phyloP scores from a whole-genome alignment of 2,329 filamentous ascomycete species.

The Fusarium sp. region DNA sequence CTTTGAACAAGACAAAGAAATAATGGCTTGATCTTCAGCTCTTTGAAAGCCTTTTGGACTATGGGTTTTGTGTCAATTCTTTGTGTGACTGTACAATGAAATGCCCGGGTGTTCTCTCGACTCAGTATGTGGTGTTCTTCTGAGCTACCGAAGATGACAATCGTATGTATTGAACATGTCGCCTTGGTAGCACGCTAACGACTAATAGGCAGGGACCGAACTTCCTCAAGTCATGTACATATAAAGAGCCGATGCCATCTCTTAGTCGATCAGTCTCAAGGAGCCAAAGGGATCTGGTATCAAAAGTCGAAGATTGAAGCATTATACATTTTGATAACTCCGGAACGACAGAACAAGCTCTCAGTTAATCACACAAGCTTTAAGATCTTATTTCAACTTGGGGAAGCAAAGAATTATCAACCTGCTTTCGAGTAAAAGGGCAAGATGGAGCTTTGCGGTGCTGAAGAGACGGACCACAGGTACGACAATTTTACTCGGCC shows the following conservation, averaged over 20 bases:
- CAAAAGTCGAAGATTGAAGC: neutral
- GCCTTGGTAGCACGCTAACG: neutral
- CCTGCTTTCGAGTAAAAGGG: neutral
- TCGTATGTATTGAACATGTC: neutral
- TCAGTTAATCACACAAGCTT: neutral
- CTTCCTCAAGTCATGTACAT: neutral
- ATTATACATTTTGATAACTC: neutral
- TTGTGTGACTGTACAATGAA: neutral
- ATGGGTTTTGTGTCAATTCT: neutral
- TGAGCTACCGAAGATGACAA: neutral
- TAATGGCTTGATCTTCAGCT: constrained; percentile 13
- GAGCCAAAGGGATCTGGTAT: neutral
- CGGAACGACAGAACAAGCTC: neutral
- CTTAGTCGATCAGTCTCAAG: neutral
- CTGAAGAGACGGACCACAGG: neutral
- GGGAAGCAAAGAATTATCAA: neutral
- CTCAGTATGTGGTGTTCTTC: neutral
- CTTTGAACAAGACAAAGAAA: constrained; percentile 39
- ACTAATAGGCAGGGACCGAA: neutral
- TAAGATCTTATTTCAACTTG: neutral
- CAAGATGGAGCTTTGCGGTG: neutral
- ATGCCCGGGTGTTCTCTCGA: neutral
- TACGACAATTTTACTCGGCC: constrained; percentile 21
- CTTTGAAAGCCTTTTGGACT: neutral
- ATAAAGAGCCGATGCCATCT: neutral